These are phyloP conservation scores for Aquilaria sinensis DNA, from an alignment of 345 rosid species.

Conservation along the genomic window DNA sequence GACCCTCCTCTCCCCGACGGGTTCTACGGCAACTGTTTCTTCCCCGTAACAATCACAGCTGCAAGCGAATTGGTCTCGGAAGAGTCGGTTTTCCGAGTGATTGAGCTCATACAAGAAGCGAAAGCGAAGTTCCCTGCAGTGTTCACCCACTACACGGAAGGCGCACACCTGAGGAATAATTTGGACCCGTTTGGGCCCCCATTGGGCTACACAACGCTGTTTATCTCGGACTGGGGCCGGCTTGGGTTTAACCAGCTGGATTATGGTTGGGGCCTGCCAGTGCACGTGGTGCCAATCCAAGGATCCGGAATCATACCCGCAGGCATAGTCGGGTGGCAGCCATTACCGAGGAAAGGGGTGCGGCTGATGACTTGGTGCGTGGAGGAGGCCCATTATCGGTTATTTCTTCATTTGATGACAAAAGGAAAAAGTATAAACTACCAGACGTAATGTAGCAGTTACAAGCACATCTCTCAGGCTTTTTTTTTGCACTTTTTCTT, in stretches of 20 bases:
- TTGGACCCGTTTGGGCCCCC: constrained; percentile 58
- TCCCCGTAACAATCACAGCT: constrained; percentile 44
- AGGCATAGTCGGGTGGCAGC: constrained; percentile 51
- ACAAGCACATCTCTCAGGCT: too few species aligned
- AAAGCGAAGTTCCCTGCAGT: constrained; percentile 36
- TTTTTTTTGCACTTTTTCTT: too few species aligned
- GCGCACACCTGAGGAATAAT: constrained; percentile 19
- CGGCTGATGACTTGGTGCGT: constrained; percentile 80
- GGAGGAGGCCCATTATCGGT: constrained; percentile 32
- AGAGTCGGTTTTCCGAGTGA: constrained; percentile 29
- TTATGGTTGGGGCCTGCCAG: constrained; percentile 54
- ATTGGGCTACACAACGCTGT: constrained; percentile 39
- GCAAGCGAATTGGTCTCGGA: constrained; percentile 22
- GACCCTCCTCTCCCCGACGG: constrained; percentile 54
- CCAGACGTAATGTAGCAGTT: too few species aligned
- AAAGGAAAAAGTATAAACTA: not conserved
- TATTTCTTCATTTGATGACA: constrained; percentile 31
- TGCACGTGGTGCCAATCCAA: constrained; percentile 47
- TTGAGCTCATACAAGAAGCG: constrained; percentile 40
- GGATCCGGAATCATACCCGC: constrained; percentile 50
- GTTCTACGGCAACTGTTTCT: constrained; percentile 73
- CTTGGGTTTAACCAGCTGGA: constrained; percentile 60
- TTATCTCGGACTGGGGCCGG: constrained; percentile 57
- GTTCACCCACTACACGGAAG: constrained; percentile 31
- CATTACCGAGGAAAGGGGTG: constrained; percentile 42